A percentile compares a stretch with the other conserved stretches of the same genome.
Conservation (phyloP, 768 basidiomycete species). For the Hericium rajendrae region DNA sequence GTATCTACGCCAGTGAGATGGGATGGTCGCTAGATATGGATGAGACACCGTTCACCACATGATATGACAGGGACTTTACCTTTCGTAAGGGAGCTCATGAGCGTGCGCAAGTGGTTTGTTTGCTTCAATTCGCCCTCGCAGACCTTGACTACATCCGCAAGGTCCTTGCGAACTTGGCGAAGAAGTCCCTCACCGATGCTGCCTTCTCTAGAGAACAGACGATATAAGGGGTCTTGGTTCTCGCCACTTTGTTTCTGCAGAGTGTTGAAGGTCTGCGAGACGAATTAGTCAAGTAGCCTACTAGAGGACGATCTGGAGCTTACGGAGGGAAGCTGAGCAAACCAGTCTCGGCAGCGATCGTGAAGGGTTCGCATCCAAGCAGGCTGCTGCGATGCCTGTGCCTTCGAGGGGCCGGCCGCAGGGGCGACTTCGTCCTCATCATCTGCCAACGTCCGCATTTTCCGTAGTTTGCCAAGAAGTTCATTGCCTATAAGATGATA, state of each 20-base stretch:
- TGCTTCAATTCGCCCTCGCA: conserved; percentile 86
- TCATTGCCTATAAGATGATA: conserved; percentile 48
- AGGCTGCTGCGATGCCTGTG: conserved; percentile 66
- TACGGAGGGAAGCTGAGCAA: conserved; percentile 66
- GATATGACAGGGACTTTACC: conserved; percentile 34
- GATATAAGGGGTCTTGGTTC: conserved; percentile 76
- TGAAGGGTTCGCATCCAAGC: conserved; percentile 90
- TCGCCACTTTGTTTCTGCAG: conserved; percentile 58
- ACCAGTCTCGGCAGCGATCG: conserved; percentile 80
- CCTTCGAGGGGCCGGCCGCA: conserved; percentile 46
- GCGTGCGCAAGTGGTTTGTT: conserved; percentile 87
- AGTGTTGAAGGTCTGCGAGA: conserved; percentile 48
- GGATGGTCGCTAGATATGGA: conserved; percentile 62
- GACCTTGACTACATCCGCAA: conserved; percentile 72
- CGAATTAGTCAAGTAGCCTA: conserved; percentile 8
- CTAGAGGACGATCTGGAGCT: conserved; percentile 15
- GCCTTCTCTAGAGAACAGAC: conserved; percentile 86
- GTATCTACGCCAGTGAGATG: conserved; percentile 81
- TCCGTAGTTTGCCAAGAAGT: conserved; percentile 77
- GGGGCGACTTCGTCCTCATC: conserved; percentile 64
- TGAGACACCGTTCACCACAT: conserved; percentile 10
- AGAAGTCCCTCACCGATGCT: conserved; percentile 71
- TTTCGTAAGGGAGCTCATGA: conserved; percentile 87
- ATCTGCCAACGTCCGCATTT: conserved; percentile 84
- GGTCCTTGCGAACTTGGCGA: conserved; percentile 69